phyloP scores from a whole-genome alignment of 1,284 basidiomycete species.

The Ustilago hordei region DNA sequence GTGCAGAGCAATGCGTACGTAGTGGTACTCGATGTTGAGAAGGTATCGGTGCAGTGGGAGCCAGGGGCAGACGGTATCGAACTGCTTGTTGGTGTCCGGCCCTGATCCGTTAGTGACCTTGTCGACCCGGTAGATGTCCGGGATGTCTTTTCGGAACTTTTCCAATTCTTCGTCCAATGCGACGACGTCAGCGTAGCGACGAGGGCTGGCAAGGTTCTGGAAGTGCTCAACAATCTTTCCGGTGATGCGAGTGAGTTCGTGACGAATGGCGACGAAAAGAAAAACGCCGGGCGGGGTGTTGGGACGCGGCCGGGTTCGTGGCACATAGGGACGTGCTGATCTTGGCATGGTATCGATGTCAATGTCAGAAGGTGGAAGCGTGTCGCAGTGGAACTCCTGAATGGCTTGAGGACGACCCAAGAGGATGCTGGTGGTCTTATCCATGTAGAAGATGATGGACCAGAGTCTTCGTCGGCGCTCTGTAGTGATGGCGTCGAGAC shows the following conservation, averaged over 20 bases:
- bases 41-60: slow-evolving; percentile 63
- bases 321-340: slow-evolving; percentile 52
- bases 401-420: slow-evolving; percentile 89
- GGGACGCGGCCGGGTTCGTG: slow-evolving; percentile 53
- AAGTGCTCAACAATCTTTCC: slow-evolving; percentile 94
- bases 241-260: slow-evolving; percentile 84
- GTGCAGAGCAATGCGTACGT: slow-evolving; percentile 64
- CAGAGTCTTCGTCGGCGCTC: slow-evolving; percentile 92
- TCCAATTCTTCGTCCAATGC: slow-evolving; percentile 86
- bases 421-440: slow-evolving; percentile 85
- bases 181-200: slow-evolving; percentile 86
- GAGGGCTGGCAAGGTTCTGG: slow-evolving; percentile 81
- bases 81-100: slow-evolving; percentile 52
- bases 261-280: slow-evolving; percentile 88
- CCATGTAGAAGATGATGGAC: slow-evolving; percentile 92
- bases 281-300: slow-evolving; percentile 79
- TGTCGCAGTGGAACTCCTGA: slow-evolving; percentile 79
- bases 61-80: slow-evolving; percentile 60
- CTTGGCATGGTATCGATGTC: slow-evolving; percentile 74
- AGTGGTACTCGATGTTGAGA: slow-evolving; percentile 65
- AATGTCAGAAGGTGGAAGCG: slow-evolving; percentile 83
- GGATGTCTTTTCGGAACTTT: slow-evolving; percentile 82
- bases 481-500: slow-evolving; percentile 77
- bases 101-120: slow-evolving; percentile 73
- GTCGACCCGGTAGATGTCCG: slow-evolving; percentile 81